A percentile compares a stretch with the other conserved stretches of the same genome.
These are phyloP conservation scores for Sporobolomyces pararoseus DNA, from an alignment of 768 basidiomycete genomes.

Conservation along the genomic window DNA sequence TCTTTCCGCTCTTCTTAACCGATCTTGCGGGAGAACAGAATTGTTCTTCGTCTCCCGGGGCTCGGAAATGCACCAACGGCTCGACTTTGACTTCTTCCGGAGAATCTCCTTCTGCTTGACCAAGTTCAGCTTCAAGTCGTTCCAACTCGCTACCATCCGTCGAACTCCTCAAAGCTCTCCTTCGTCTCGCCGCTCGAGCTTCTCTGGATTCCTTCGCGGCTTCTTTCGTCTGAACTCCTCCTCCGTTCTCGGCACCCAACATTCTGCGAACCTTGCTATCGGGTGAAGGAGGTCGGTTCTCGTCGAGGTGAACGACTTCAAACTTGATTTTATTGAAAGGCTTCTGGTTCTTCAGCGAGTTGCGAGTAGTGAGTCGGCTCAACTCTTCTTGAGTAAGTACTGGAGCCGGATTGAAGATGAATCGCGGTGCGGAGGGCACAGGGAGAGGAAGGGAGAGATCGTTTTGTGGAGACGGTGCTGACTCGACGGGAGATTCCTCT, in stretches of 20 bases:
- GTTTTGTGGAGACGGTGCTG: no score
- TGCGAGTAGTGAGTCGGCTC: conserved; percentile 36
- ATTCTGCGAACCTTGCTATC: conserved; percentile 44
- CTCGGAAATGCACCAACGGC: conserved; percentile 26
- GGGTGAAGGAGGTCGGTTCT: conserved; percentile 42
- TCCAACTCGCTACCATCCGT: conserved; percentile 29
- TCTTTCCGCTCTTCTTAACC: background rate
- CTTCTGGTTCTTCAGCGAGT: conserved; percentile 41
- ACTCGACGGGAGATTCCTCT: background rate
- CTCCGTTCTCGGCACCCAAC: conserved; percentile 12
- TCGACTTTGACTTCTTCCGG: background rate
- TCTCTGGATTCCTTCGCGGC: conserved; percentile 6
- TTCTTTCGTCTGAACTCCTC: conserved; percentile 25
- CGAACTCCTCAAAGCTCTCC: conserved; percentile 29
- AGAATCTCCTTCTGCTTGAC: background rate
- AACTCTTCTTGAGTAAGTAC: conserved; percentile 37
- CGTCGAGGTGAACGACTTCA: conserved; percentile 36
- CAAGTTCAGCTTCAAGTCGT: background rate
- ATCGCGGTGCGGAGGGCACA: background rate
- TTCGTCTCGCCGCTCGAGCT: conserved; percentile 24
- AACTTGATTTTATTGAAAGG: conserved; percentile 40
- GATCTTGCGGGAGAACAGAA: conserved; percentile 19
- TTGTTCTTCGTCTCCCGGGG: conserved; percentile 40
- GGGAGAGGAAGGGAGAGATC: background rate
- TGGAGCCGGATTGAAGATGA: conserved; percentile 23